These are phyloP conservation scores for Petunia hybrid DNA, from an alignment of 305 asterid species.

Conservation along the genomic window DNA sequence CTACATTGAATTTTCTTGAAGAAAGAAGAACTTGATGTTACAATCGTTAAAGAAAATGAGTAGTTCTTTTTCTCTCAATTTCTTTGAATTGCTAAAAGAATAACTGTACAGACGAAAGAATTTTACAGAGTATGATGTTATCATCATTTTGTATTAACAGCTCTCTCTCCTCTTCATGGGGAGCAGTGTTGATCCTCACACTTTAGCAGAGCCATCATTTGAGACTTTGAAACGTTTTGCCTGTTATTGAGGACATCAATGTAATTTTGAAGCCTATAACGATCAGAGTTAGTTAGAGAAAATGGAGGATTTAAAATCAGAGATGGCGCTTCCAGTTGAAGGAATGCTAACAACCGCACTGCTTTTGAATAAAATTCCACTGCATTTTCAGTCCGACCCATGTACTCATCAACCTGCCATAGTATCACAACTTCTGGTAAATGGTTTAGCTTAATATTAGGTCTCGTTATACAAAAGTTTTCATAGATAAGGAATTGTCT, in stretches of 20 bases:
- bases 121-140: slow-evolving; percentile 42
- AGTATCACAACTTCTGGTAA: slow-evolving; percentile 28
- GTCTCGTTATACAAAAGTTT: background rate
- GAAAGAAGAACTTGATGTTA: background rate
- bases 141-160: slow-evolving; percentile 24
- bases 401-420: slow-evolving; percentile 86
- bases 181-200: slow-evolving; percentile 54
- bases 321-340: slow-evolving; percentile 83
- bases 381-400: slow-evolving; percentile 69
- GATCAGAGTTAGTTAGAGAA: slow-evolving; percentile 76
- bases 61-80: background rate
- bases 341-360: slow-evolving; percentile 60
- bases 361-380: slow-evolving; percentile 74
- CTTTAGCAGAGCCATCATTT: slow-evolving; percentile 66
- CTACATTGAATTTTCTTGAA: background rate
- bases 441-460: background rate
- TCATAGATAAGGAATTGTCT: background rate
- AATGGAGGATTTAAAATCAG: slow-evolving; percentile 90
- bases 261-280: slow-evolving; percentile 75
- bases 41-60: background rate
- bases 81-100: slow-evolving; percentile 39
- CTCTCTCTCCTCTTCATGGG: slow-evolving; percentile 36
- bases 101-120: slow-evolving; percentile 55
- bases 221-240: slow-evolving; percentile 71
- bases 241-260: slow-evolving; percentile 67